phyloP scores from a whole-genome alignment of 176 grass and related monocot species.

The Cocos nucifera region DNA sequence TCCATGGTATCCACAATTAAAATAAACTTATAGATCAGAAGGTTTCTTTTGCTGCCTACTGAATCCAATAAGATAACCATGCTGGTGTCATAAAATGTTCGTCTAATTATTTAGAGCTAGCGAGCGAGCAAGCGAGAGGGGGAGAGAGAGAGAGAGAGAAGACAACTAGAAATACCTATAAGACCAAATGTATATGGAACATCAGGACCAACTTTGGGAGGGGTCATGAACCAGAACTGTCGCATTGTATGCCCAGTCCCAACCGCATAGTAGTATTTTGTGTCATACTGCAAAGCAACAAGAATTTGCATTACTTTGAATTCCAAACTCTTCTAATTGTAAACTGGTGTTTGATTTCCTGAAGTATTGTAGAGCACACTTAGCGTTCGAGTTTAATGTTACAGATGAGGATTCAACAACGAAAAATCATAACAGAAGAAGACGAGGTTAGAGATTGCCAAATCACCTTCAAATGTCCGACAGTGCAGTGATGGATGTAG shows the following conservation, averaged over 20 bases:
- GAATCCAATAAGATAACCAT: too few species aligned
- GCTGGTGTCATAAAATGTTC: too few species aligned
- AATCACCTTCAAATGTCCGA: constrained; percentile 6
- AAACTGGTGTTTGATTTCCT: background rate
- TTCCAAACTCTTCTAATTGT: constrained; percentile 42
- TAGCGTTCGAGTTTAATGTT: too few species aligned
- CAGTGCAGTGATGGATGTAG: constrained; percentile 18
- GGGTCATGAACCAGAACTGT: constrained; percentile 78
- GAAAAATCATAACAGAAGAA: background rate
- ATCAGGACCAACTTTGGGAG: constrained; percentile 72
- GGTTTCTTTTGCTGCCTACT: too few species aligned
- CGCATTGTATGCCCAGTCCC: constrained; percentile 46
- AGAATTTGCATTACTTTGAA: background rate
- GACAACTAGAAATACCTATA: constrained; percentile 34
- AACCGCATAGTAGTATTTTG: constrained; percentile 79
- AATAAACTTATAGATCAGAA: too few species aligned
- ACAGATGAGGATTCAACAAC: too few species aligned
- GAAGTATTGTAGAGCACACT: too few species aligned
- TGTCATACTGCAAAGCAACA: constrained; percentile 60
- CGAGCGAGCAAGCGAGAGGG: too few species aligned
- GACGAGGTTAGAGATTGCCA: background rate
- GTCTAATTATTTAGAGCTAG: too few species aligned
- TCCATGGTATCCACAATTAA: too few species aligned
- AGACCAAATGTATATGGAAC: constrained; percentile 88
- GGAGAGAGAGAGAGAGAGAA: too few species aligned